phyloP scores from a whole-genome alignment of 129 eudicot species.

The Chrysanthemum makinoi region DNA sequence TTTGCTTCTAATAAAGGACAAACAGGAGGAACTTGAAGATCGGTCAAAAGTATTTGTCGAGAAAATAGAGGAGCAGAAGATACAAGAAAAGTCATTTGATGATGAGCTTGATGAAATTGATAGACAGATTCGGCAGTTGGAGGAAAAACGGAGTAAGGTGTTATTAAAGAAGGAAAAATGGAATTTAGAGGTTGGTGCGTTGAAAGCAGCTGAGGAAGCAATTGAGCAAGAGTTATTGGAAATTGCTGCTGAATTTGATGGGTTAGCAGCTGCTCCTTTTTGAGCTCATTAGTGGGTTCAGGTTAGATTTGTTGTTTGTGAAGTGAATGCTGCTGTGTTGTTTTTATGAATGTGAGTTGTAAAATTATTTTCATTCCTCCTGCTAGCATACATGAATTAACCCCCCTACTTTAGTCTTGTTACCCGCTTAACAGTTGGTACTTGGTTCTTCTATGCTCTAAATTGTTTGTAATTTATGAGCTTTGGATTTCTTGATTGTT shows the following conservation, averaged over 20 bases:
- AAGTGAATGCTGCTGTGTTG: constrained; percentile 14
- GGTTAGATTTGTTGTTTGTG: constrained; percentile 12
- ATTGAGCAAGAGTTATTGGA: constrained; percentile 26
- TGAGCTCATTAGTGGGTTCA: constrained; percentile 1
- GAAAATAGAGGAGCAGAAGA: constrained; percentile 32
- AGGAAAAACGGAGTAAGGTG: constrained; percentile 36
- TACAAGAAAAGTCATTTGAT: constrained; percentile 25
- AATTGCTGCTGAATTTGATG: constrained; percentile 37
- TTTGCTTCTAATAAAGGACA: constrained; percentile 46
- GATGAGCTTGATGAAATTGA: constrained; percentile 44
- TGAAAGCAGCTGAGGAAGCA: constrained; percentile 29
- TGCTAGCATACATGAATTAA: not conserved
- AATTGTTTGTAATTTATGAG: no score
- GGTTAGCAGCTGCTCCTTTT: constrained; percentile 41
- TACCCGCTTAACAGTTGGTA: not conserved
- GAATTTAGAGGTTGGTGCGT: constrained; percentile 26
- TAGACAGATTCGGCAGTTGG: constrained; percentile 43
- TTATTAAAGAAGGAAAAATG: constrained; percentile 30
- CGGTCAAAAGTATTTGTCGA: constrained; percentile 18
- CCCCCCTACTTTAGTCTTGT: not conserved
- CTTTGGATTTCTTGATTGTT: no score
- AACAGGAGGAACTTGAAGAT: constrained; percentile 38
- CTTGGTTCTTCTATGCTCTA: not conserved
- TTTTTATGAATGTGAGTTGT: constrained; percentile 14
- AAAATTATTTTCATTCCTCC: not conserved